Evolutionary conservation across 2,329 filamentous ascomycete species (phyloP).

Genomic region (Aspergillus bombycis): DNA sequence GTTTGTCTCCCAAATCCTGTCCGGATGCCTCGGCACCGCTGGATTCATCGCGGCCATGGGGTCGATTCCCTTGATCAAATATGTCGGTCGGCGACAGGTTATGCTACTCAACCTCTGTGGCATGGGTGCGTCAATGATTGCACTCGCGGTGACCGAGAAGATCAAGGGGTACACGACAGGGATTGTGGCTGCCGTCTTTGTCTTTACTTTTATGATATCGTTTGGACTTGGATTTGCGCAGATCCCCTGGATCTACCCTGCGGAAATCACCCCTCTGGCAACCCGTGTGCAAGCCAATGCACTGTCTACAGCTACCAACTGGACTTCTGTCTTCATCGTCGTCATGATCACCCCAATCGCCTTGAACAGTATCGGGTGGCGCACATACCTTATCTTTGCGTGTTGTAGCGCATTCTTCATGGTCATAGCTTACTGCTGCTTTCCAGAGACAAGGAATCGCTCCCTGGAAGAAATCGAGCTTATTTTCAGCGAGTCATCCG

Average conservation of each 20-base stretch:
- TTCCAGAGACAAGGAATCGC: neutral
- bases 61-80: conserved; percentile 15
- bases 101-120: conserved; percentile 8
- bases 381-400: neutral
- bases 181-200: neutral
- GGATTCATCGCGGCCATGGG: conserved; percentile 13
- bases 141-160: neutral
- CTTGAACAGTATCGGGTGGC: neutral
- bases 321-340: conserved; percentile 5
- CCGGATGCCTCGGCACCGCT: conserved; percentile 14
- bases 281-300: conserved; percentile 5
- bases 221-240: conserved; percentile 9
- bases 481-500: neutral
- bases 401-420: neutral
- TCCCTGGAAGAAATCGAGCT: neutral
- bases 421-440: neutral
- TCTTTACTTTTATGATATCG: conserved; percentile 12
- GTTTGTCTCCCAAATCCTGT: conserved; percentile 6
- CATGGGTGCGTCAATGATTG: conserved; percentile 11
- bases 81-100: conserved; percentile 17
- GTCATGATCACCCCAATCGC: neutral
- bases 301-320: conserved; percentile 10
- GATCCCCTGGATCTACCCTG: conserved; percentile 11
- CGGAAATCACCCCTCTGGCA: conserved; percentile 9
- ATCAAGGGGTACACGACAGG: too few relatives aligned